These are phyloP conservation scores for Fusarium nygamai DNA, from an alignment of 2,329 filamentous ascomycete genomes.

Conservation along the genomic window DNA sequence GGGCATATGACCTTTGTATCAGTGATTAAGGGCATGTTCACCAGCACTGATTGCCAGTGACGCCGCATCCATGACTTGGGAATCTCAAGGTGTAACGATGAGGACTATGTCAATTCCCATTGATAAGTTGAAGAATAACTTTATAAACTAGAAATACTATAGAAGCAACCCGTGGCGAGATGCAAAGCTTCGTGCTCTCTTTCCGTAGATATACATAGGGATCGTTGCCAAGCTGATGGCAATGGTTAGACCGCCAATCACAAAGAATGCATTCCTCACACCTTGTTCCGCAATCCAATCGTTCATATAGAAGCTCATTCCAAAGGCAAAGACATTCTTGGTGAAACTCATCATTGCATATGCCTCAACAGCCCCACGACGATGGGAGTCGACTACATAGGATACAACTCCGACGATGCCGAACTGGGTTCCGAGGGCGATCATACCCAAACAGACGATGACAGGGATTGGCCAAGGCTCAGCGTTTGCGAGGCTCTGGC, in stretches of 20 bases:
- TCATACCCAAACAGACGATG: neutral
- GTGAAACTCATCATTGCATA: neutral
- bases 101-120: too few relatives aligned
- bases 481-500: neutral
- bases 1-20: too few relatives aligned
- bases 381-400: neutral
- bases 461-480: neutral
- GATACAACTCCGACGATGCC: neutral
- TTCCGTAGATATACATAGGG: neutral
- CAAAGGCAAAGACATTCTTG: neutral
- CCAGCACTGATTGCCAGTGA: too few relatives aligned
- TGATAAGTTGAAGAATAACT: too few relatives aligned
- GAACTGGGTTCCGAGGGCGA: neutral
- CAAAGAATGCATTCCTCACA: neutral
- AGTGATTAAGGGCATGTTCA: too few relatives aligned
- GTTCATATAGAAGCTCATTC: neutral
- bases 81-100: too few relatives aligned
- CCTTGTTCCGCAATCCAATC: neutral
- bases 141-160: too few relatives aligned
- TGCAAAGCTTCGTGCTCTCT: neutral
- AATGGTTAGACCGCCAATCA: rapidly evolving
- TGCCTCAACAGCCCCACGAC: neutral
- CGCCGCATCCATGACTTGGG: too few relatives aligned
- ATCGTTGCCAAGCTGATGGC: neutral
- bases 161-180: neutral